Percentiles rank a stretch among this genome's conserved stretches.
These are phyloP conservation scores for Solanum piurae DNA, from an alignment of 257 asterid species.

Conservation along the genomic window DNA sequence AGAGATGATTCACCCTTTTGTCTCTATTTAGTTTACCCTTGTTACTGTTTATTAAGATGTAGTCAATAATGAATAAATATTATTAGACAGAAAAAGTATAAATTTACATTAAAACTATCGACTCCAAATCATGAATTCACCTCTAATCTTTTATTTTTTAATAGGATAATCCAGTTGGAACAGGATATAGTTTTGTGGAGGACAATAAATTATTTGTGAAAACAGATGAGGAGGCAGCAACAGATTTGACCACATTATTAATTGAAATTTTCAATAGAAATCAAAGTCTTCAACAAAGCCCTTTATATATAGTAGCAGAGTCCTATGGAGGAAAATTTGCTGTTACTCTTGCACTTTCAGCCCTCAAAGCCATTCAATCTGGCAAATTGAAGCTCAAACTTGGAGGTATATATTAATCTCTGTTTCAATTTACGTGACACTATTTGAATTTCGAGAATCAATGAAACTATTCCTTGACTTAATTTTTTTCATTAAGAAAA, in stretches of 20 bases:
- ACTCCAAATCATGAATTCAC: not conserved
- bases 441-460: not conserved
- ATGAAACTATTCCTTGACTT: not conserved
- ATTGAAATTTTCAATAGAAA: slow-evolving; percentile 54
- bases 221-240: slow-evolving; percentile 77
- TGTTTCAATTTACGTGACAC: not conserved
- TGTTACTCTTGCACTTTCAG: slow-evolving; percentile 81
- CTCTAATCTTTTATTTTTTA: not conserved
- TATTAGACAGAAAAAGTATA: not conserved
- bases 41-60: no score
- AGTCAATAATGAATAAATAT: no score
- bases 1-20: no score
- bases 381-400: slow-evolving; percentile 66
- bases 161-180: slow-evolving; percentile 96
- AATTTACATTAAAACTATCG: not conserved
- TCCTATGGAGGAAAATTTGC: slow-evolving; percentile 95
- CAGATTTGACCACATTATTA: slow-evolving; percentile 66
- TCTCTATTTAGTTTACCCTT: no score
- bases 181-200: slow-evolving; percentile 94
- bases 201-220: slow-evolving; percentile 50
- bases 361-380: slow-evolving; percentile 50
- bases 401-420: slow-evolving; percentile 38
- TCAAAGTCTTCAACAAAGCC: slow-evolving; percentile 52
- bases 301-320: slow-evolving; percentile 79
- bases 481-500: no score